A percentile compares a stretch with the other conserved stretches of the same genome.
Evolutionary conservation across 1,284 basidiomycete species (phyloP).

Genomic region (Hemileia vastatrix): DNA sequence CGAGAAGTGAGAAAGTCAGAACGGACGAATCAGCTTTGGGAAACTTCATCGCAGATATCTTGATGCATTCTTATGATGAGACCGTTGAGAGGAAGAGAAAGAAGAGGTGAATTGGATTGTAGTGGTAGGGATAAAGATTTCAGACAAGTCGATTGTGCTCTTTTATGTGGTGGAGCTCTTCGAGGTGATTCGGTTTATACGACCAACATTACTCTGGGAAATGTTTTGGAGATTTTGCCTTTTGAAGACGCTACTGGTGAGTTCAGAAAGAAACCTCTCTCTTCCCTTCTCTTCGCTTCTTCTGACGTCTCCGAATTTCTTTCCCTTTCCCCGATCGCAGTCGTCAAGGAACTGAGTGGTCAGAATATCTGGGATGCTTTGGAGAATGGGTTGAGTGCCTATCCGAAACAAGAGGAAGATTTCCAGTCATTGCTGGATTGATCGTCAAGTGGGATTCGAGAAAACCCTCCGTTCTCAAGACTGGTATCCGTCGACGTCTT

Average conservation of each 20-base stretch:
- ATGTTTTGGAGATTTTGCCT: conserved; percentile 76
- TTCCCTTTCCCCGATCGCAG: too few species aligned
- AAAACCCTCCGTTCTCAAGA: conserved; percentile 38
- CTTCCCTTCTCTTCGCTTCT: background rate
- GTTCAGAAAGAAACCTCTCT: background rate
- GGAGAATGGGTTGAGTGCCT: conserved; percentile 64
- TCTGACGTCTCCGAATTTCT: background rate
- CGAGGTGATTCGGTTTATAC: conserved; percentile 78
- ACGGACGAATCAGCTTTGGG: conserved; percentile 62
- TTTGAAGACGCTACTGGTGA: conserved; percentile 78
- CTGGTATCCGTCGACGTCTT: conserved; percentile 33
- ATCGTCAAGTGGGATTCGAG: conserved; percentile 77
- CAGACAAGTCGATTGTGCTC: conserved; percentile 65
- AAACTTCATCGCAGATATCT: conserved; percentile 83
- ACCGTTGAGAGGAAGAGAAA: conserved; percentile 52
- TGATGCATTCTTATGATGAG: conserved; percentile 77
- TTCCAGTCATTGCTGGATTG: conserved; percentile 78
- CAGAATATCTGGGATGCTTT: conserved; percentile 69
- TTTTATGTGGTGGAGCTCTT: conserved; percentile 75
- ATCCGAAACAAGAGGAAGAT: conserved; percentile 86
- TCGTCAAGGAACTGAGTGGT: conserved; percentile 74
- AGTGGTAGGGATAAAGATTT: too few species aligned
- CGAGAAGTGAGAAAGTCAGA: conserved; percentile 64
- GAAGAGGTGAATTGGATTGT: conserved; percentile 50
- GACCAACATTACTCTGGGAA: conserved; percentile 65